Percentiles rank a stretch among this genome's conserved stretches.
These are phyloP conservation scores for Musa balbisiana DNA, from an alignment of 202 grass and related monocot genomes.

Conservation along the genomic window DNA sequence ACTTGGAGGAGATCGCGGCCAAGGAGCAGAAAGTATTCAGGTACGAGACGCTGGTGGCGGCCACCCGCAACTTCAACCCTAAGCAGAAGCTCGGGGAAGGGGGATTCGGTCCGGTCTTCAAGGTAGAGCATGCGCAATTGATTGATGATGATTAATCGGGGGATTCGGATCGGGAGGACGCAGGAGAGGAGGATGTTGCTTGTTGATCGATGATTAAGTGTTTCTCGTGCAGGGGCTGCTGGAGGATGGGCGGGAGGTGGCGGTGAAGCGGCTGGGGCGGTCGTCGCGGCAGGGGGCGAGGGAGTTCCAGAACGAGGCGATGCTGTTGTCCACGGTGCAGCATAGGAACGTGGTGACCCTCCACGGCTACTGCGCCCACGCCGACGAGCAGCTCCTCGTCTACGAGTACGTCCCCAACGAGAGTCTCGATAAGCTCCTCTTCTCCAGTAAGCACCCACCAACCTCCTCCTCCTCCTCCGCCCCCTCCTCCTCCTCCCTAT, in stretches of 20 bases:
- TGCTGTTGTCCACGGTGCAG: constrained; percentile 72
- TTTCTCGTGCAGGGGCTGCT: constrained; percentile 32
- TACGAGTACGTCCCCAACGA: constrained; percentile 95
- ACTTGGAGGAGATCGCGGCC: constrained; percentile 72
- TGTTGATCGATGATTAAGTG: background rate
- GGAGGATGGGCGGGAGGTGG: constrained; percentile 68
- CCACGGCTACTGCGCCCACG: constrained; percentile 61
- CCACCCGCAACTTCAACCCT: constrained; percentile 47
- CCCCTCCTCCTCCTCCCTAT: background rate
- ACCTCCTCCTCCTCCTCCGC: background rate
- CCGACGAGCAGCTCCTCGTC: constrained; percentile 66
- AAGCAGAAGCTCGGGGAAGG: constrained; percentile 74
- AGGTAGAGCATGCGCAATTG: constrained; percentile 16
- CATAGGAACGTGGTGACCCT: constrained; percentile 95
- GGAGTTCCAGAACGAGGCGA: constrained; percentile 92
- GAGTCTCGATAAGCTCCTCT: constrained; percentile 98
- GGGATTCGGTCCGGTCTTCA: constrained; percentile 81
- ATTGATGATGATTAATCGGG: background rate
- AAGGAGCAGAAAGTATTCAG: constrained; percentile 55
- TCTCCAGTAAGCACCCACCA: constrained; percentile 39
- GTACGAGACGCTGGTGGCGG: constrained; percentile 48
- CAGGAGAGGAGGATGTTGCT: no score
- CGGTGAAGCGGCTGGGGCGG: constrained; percentile 66
- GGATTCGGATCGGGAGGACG: background rate
- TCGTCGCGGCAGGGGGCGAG: constrained; percentile 54